Evolutionary conservation across 2,329 filamentous ascomycete genomes (phyloP), one percentile per base, ranked within the genome.

Genomic region (Pyrenophora teres): DNA sequence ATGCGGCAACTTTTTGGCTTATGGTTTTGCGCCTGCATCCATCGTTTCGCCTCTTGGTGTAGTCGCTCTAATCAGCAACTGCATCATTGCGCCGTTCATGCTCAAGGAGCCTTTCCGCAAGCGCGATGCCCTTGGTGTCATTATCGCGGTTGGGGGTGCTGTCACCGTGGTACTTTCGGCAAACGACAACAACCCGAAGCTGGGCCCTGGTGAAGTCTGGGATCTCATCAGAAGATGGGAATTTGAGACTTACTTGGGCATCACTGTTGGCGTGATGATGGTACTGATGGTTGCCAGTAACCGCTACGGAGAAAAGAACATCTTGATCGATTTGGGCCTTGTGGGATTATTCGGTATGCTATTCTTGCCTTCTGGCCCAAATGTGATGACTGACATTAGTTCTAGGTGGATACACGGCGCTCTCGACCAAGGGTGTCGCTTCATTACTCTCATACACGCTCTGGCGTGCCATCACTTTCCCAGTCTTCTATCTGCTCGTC

Each of bases 31-130:
- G 25, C 94, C 94, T 3, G 94, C 94, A 6, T 97, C 94, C 12
- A 97, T 99, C 65, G 94, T 99, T 36, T 97, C 92, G 30, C 94
- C 94, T 0, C 80, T 99, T 5, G 94, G 94, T 8, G 94, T 99
- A n/a, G 94, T 99, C 10, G 94, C 94, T 2, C 80, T 99, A 56
- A 87, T 99, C 39, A 96, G 92, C 38, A 99, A 99, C 76, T 99
- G 94, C 74, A 84, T 99, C 54, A 96, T 99, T 70, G 94, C 94
- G 2, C 94, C 94, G 0, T 86, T 94, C 56, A 87, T 99, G 80
- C 87, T 99, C 60, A 92, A 96, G 69, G 94, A 99, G 76, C 82
- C 81, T 43, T 97, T 99, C 68, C 87, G 94, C 30, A 81, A 81
- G 62, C 85, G 91, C 43, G 94, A 99, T 74, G 88, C 92, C 40